phyloP scores from a whole-genome alignment of 441 rosid genomes.

The Corymbia citriodora region DNA sequence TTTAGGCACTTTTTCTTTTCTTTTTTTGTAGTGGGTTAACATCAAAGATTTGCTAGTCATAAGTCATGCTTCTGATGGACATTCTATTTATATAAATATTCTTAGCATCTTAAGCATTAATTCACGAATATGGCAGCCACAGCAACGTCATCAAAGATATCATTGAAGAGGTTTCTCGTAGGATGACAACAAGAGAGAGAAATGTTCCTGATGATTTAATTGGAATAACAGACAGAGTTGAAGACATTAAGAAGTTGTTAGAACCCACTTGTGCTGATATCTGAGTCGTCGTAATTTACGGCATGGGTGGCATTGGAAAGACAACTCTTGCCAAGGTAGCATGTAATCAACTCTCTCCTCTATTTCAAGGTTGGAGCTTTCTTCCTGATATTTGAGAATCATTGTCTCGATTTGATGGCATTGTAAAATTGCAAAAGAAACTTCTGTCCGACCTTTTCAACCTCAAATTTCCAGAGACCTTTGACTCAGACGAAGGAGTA shows the following conservation, averaged over 20 bases:
- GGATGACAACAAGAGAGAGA: not conserved
- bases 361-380: not conserved
- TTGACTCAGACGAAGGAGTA: not conserved
- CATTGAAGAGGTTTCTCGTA: accelerated
- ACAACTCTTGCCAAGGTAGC: not conserved
- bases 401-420: not conserved
- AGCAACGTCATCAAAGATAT: accelerated
- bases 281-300: accelerated
- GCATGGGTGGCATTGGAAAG: not conserved
- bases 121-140: not conserved
- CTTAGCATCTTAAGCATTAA: not conserved
- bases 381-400: not conserved
- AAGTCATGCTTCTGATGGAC: not conserved
- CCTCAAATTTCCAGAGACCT: not conserved
- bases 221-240: not conserved
- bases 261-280: not conserved
- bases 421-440: not conserved
- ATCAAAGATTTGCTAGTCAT: not conserved
- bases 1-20: not conserved
- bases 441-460: not conserved
- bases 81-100: not conserved
- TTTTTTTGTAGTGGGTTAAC: not conserved
- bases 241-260: not conserved
- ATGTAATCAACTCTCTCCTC: not conserved
- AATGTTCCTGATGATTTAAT: accelerated